Percentiles rank a stretch among this genome's conserved stretches.
Conservation (phyloP, 192 early-diverging fungal species). For the Coemansia sp. region DNA sequence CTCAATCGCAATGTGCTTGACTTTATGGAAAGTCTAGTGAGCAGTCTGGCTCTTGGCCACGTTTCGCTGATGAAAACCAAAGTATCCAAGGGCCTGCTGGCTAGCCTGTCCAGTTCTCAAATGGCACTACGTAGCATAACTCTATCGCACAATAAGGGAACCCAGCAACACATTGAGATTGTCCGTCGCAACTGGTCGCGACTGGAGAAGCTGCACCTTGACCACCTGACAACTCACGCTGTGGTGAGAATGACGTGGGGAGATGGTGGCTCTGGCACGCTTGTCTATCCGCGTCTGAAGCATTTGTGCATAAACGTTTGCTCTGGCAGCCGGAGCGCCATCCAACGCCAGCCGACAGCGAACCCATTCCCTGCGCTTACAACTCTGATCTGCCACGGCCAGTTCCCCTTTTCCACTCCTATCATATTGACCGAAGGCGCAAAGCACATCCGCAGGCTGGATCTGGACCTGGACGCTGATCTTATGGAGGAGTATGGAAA, state of each 20-base stretch:
- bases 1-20: neutral
- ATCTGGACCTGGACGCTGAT: neutral
- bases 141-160: constrained; percentile 16
- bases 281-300: constrained; percentile 29
- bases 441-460: neutral
- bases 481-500: constrained; percentile 8
- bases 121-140: constrained; percentile 26
- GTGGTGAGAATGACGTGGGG: constrained; percentile 21
- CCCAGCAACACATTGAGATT: constrained; percentile 21
- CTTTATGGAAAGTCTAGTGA: constrained; percentile 3
- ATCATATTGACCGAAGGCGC: neutral
- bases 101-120: neutral
- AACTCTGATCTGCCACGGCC: neutral
- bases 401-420: constrained; percentile 1
- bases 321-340: neutral
- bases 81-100: constrained; percentile 13
- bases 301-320: constrained; percentile 7
- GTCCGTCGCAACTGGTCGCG: constrained; percentile 19
- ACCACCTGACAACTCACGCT: constrained; percentile 9
- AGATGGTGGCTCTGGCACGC: neutral
- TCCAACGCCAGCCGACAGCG: neutral
- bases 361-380: constrained; percentile 3
- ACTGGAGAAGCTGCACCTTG: constrained; percentile 22
- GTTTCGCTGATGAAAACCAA: neutral
- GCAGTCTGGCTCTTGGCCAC: constrained; percentile 7